Evolutionary conservation across 2,329 filamentous ascomycete genomes (phyloP).

Genomic region (Podosphaera aphanis): DNA sequence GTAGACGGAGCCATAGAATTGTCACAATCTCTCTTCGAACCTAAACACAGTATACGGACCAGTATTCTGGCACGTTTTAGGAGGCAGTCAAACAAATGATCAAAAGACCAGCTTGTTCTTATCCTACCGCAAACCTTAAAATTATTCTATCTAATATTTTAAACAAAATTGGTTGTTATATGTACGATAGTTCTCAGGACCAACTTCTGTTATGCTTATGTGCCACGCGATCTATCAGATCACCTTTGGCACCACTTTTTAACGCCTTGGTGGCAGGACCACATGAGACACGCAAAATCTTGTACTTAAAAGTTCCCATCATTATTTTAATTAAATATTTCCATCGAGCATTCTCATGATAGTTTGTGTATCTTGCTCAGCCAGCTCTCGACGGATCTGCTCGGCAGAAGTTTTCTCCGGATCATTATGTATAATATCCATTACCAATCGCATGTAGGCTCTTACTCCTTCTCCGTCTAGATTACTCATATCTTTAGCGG

Average conservation of each 20-base stretch:
- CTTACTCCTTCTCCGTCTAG: conserved; percentile 33
- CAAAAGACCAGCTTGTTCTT: neutral
- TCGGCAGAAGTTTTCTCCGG: conserved; percentile 15
- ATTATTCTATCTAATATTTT: neutral
- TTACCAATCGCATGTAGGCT: conserved; percentile 35
- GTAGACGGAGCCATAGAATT: conserved; percentile 3
- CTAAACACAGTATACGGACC: conserved; percentile 4
- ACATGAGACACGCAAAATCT: neutral
- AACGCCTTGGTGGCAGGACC: neutral
- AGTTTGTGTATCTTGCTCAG: conserved; percentile 22
- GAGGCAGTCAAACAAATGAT: conserved; percentile 9
- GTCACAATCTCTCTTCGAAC: conserved; percentile 6
- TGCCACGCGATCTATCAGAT: no score
- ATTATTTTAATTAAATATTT: conserved; percentile 12
- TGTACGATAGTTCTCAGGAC: neutral
- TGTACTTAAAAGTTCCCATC: neutral
- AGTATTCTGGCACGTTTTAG: conserved; percentile 13
- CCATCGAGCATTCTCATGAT: conserved; percentile 26
- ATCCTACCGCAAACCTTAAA: neutral
- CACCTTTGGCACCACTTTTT: neutral
- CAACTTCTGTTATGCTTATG: no score
- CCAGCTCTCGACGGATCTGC: conserved; percentile 22
- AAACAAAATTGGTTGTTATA: neutral
- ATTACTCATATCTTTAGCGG: conserved; percentile 25
- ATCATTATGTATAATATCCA: conserved; percentile 22